These are phyloP conservation scores for Pelargonium australe DNA, from an alignment of 441 rosid species.

Conservation along the genomic window DNA sequence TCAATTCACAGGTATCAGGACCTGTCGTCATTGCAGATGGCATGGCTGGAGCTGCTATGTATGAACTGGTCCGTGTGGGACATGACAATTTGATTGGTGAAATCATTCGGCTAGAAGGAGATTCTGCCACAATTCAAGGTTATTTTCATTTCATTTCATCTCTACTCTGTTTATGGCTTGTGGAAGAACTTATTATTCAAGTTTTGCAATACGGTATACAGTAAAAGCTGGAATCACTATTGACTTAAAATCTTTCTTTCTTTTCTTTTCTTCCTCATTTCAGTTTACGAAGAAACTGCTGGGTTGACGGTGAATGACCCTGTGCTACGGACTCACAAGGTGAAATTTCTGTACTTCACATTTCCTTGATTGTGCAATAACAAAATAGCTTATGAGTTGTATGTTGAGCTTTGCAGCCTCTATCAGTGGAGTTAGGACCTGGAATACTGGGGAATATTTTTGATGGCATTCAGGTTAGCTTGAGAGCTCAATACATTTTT, in stretches of 20 bases:
- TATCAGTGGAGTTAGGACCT: constrained; percentile 97
- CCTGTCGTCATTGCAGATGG: constrained; percentile 98
- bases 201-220: background rate
- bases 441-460: constrained; percentile 98
- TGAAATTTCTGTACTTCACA: constrained; percentile 11
- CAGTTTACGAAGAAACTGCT: constrained; percentile 97
- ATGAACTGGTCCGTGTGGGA: constrained; percentile 98
- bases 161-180: background rate
- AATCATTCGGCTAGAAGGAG: constrained; percentile 92
- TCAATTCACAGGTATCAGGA: constrained; percentile 71
- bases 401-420: constrained; percentile 55
- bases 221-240: too few relatives aligned
- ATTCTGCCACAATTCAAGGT: constrained; percentile 99
- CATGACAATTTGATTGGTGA: constrained; percentile 92
- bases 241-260: background rate
- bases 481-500: constrained; percentile 6
- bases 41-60: constrained; percentile 99
- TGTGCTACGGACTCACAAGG: constrained; percentile 89
- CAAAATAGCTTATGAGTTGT: constrained; percentile 17
- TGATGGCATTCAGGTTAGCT: constrained; percentile 92
- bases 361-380: background rate
- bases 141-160: constrained; percentile 11
- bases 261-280: background rate
- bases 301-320: constrained; percentile 95
- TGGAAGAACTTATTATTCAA: background rate